These are phyloP conservation scores for Geoglossum cookeanum DNA, from an alignment of 2,329 filamentous ascomycete species.

Conservation along the genomic window DNA sequence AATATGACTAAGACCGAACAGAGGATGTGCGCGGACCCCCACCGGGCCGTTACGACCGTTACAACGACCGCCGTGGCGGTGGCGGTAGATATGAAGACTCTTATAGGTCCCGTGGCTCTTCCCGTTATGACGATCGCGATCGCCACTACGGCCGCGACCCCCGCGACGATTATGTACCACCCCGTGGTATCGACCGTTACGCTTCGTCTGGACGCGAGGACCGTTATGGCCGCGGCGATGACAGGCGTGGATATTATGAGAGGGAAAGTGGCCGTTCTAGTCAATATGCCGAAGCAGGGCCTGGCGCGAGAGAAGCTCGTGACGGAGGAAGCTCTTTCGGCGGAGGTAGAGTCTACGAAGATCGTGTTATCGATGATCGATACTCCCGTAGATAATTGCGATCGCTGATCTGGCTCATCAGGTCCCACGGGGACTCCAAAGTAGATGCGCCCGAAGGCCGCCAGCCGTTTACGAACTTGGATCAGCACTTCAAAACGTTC, in stretches of 20 bases:
- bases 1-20: constrained; percentile 9
- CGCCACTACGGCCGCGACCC: constrained; percentile 19
- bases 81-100: constrained; percentile 30
- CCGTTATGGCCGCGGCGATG: constrained; percentile 24
- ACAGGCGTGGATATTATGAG: constrained; percentile 18
- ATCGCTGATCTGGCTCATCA: constrained; percentile 3
- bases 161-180: constrained; percentile 16
- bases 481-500: background rate
- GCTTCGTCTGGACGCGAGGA: constrained; percentile 23
- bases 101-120: constrained; percentile 24
- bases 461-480: background rate
- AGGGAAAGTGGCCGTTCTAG: constrained; percentile 23
- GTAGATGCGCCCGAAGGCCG: constrained; percentile 1
- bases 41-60: constrained; percentile 26
- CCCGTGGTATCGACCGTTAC: constrained; percentile 30
- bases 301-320: constrained; percentile 9
- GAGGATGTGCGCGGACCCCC: constrained; percentile 17
- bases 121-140: constrained; percentile 26
- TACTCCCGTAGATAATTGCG: constrained; percentile 13
- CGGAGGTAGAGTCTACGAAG: constrained; percentile 10
- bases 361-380: constrained; percentile 13
- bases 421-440: constrained; percentile 1
- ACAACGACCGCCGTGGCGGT: constrained; percentile 28
- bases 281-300: constrained; percentile 20
- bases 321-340: constrained; percentile 8